Base-by-base conservation (phyloP, 106 monocot species). In the Phalaenopsis equestris region DNA sequence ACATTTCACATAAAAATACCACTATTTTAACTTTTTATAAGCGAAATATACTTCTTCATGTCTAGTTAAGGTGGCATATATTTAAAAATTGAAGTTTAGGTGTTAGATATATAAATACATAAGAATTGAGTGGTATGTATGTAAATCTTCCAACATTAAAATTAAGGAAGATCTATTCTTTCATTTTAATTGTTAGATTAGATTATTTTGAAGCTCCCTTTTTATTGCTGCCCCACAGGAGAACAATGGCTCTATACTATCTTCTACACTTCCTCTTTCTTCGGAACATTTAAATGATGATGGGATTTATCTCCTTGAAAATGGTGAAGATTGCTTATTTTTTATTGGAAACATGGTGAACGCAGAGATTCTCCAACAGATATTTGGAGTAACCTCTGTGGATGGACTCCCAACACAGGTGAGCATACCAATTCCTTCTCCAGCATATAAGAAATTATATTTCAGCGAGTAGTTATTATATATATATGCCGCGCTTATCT, bases 321-420 rank as follows among this genome's bases (percentile, higher is more conserved):
- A 99, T 90, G 99, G 99, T 42, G 99, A 99, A 72, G 95, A 99
- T 86, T 90, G 85, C 86, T 80, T 99, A 41, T 88, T 99, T 83
- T 99, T 91, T 84, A 83, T 99, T 77, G 99, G 99, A 56, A 91
- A 86, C 78, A 55, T 83, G 45, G 95, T 91, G 47, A 87, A 81
- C 56, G 77, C 85, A 30, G 91, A 90, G 72, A 90, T 76, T 79
- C 76, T 99, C 57, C 83, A 93, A 78, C 85, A 99, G 61, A 55
- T 99, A 49, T 99, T 99, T 88, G 99, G 95, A 68, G 77, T 80
- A 65, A 81, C 91, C 24, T 90, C 95, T 75, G 76, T 91, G 42
- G 91, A 91, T 46, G 93, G 79, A 79, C 73, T 95, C 77, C 85
- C 95, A 72, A 73, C 82, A 19, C 95, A 95, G 93, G 99, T 91